Percentiles rank a stretch among this genome's conserved stretches.
Conservation (phyloP, 2,329 filamentous ascomycete species). For the Didymella segeticola region DNA sequence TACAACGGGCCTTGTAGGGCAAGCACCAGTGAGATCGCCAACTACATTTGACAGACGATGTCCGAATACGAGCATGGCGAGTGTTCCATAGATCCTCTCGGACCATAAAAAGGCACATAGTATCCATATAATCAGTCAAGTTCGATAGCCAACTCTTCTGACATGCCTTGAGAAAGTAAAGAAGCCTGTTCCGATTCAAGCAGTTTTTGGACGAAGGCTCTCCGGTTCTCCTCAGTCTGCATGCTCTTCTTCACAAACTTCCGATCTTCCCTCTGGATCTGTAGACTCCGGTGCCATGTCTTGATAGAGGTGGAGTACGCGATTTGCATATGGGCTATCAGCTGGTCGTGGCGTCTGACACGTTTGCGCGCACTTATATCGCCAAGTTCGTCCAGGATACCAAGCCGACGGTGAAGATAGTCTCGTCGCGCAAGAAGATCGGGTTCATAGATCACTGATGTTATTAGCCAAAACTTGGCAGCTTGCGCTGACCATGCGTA, state of each 20-base stretch:
- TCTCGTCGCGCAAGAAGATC: conserved; percentile 32
- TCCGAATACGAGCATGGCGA: too few relatives aligned
- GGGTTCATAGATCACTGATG: conserved; percentile 30
- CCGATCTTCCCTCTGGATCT: background rate
- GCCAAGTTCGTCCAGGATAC: conserved; percentile 2
- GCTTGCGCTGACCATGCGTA: background rate
- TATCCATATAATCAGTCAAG: background rate
- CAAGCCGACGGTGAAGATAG: conserved; percentile 25
- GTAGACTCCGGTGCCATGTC: conserved; percentile 8
- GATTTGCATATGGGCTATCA: conserved; percentile 28
- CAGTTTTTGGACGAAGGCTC: conserved; percentile 23
- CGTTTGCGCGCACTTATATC: conserved; percentile 19
- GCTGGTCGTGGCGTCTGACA: conserved; percentile 25
- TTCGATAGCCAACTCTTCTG: conserved; percentile 7
- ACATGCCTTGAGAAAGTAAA: conserved; percentile 19
- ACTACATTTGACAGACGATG: too few relatives aligned
- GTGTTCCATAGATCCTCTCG: too few relatives aligned
- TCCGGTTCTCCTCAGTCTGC: conserved; percentile 24
- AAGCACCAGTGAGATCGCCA: too few relatives aligned
- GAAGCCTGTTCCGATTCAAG: conserved; percentile 28
- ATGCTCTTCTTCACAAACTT: conserved; percentile 21
- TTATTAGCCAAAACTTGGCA: background rate
- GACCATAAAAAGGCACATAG: too few relatives aligned
- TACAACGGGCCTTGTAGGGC: too few relatives aligned
- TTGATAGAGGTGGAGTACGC: background rate